Evolutionary conservation across 805 yeast genomes (phyloP).

Genomic region (Kodamaea jinghongensis): DNA sequence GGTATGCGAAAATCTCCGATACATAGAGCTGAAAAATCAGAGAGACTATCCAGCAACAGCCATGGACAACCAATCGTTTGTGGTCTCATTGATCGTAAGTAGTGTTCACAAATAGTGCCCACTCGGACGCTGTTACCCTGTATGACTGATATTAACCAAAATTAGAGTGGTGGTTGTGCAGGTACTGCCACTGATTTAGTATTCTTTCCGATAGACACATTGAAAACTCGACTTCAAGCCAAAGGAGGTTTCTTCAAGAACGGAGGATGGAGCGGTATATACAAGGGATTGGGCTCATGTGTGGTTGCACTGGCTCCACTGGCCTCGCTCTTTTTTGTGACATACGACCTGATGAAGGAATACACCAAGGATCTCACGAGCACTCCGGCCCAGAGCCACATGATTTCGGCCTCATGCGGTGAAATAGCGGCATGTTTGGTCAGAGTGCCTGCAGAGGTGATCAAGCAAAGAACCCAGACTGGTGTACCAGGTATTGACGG

Average conservation of each 20-base stretch:
- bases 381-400: slow-evolving; percentile 53
- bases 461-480: slow-evolving; percentile 88
- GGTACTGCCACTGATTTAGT: slow-evolving; percentile 94
- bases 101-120: background rate
- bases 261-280: slow-evolving; percentile 92
- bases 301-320: slow-evolving; percentile 92
- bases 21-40: no score
- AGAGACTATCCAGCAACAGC: background rate
- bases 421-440: slow-evolving; percentile 92
- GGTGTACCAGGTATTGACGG: slow-evolving; percentile 33
- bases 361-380: slow-evolving; percentile 31
- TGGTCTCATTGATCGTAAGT: slow-evolving; percentile 35
- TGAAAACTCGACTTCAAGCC: slow-evolving; percentile 93
- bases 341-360: slow-evolving; percentile 75
- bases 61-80: slow-evolving; percentile 29
- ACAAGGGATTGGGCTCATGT: slow-evolving; percentile 89
- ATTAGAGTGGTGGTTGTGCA: slow-evolving; percentile 83
- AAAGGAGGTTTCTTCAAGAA: slow-evolving; percentile 88
- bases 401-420: slow-evolving; percentile 85
- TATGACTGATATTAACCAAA: slow-evolving; percentile 8
- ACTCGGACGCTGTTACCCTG: background rate
- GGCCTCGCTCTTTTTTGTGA: slow-evolving; percentile 50
- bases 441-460: slow-evolving; percentile 94
- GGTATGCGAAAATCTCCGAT: background rate
- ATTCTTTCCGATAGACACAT: slow-evolving; percentile 94